These are phyloP conservation scores for Inosperma sp. DNA, from an alignment of 768 basidiomycete genomes.

Conservation along the genomic window DNA sequence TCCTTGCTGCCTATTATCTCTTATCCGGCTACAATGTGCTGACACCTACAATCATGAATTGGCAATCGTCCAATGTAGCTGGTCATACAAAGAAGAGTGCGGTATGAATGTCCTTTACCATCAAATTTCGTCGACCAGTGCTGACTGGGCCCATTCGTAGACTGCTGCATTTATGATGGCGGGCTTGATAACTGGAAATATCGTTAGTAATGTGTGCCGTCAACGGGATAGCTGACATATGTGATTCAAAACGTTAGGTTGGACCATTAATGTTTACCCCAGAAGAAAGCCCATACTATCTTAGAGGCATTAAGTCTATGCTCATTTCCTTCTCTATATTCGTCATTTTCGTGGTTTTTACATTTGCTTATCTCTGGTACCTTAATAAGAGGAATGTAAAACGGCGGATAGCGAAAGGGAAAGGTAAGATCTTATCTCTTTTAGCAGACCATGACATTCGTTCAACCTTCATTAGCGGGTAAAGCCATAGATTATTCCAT, in stretches of 20 bases:
- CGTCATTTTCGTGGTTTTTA: conserved; percentile 4
- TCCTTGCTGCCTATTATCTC: conserved; percentile 32
- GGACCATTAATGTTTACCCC: conserved; percentile 24
- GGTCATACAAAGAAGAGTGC: conserved; percentile 31
- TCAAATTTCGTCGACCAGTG: background rate
- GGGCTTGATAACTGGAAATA: conserved; percentile 24
- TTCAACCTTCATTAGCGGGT: conserved; percentile 4
- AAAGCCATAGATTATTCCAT: conserved; percentile 21
- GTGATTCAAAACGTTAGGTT: conserved; percentile 11
- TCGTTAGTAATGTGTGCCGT: conserved; percentile 16
- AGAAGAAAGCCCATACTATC: conserved; percentile 20
- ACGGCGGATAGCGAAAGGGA: conserved; percentile 16
- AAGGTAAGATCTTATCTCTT: conserved; percentile 9
- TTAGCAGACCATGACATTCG: background rate
- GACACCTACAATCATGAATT: conserved; percentile 27
- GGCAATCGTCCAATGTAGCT: conserved; percentile 34
- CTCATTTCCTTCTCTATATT: conserved; percentile 11
- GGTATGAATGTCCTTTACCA: conserved; percentile 8
- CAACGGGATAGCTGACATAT: background rate
- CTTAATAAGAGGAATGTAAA: conserved; percentile 15
- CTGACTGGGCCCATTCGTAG: conserved; percentile 7
- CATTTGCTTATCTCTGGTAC: conserved; percentile 11
- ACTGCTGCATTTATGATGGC: conserved; percentile 25
- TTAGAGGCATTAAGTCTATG: conserved; percentile 15
- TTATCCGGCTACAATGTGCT: conserved; percentile 21